Evolutionary conservation across 768 basidiomycete species (phyloP), one percentile per base, ranked within the genome.

Genomic region (Mycena epipterygia): DNA sequence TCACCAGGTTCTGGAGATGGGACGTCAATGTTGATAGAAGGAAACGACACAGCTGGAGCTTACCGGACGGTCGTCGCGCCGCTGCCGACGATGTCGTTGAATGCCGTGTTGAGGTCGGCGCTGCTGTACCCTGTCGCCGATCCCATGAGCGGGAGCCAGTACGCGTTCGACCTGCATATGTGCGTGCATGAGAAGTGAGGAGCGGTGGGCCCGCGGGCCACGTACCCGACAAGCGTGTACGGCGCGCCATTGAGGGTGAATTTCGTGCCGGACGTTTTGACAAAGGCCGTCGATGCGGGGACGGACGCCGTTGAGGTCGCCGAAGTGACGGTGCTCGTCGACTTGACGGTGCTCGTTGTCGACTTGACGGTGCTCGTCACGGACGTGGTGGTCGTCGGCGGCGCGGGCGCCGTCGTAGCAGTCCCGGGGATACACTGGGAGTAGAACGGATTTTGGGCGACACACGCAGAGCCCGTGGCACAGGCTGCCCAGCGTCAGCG

Each of bases 101-200:
- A 88, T 0, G 89, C 81, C 46, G 81, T 70, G 76, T 88, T 82
- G 83, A 90, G 89, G 64, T 89, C 79, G 3, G 83, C 78, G 23
- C 82, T 79, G 67, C 81, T 85, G 55, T 82, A 82, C 12, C n/a
- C n/a, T n/a, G n/a, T n/a, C n/a, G n/a, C n/a, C n/a, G n/a, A n/a
- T n/a, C 85, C 85, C 70, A 76, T 82, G 52, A 89, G 81, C 19
- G 89, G 86, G 11, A 89, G 84, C 89, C 89, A 90, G 78, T 90
- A 89, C 1, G 88, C 84, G 76, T 90, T 90, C 16, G 83, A 78
- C 9, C 88, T 81, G 35, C 30, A 29, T 8, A 37, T 13, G 2
- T 35, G n/a, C n/a, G n/a, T n/a, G n/a, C n/a, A 37, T 55, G 21
- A 25, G n/a, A n/a, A n/a, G n/a, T n/a, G n/a, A n/a, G 23, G 2